phyloP scores from a whole-genome alignment of 78 protist genomes.

The Fonticula alba region DNA sequence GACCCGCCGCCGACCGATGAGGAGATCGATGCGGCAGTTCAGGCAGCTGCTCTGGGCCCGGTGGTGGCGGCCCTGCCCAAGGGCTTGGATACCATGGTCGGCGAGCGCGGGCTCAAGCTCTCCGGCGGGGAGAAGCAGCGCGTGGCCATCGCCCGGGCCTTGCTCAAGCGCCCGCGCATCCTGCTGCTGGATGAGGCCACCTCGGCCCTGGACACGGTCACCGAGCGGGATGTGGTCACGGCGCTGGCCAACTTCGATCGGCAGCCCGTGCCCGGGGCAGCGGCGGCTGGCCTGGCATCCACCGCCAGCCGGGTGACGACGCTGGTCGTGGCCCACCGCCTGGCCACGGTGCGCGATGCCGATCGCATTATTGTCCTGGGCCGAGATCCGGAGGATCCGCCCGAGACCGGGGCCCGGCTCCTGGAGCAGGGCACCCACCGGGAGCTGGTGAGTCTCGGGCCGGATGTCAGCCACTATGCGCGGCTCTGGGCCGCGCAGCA shows the following conservation, averaged over 20 bases:
- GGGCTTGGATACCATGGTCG: conserved; percentile 60
- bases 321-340: conserved; percentile 64
- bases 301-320: conserved; percentile 13
- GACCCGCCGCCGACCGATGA: conserved; percentile 19
- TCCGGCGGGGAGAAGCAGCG: conserved; percentile 71
- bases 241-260: conserved; percentile 21
- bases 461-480: no score
- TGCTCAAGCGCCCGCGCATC: conserved; percentile 45
- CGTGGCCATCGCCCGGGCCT: conserved; percentile 62
- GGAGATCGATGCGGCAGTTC: background rate
- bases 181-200: conserved; percentile 85
- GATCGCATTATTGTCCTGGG: conserved; percentile 60
- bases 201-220: conserved; percentile 63
- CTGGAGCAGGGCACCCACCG: conserved; percentile 65
- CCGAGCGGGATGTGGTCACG: conserved; percentile 51
- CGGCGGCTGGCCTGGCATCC: background rate
- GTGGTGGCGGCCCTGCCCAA: conserved; percentile 43
- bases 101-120: conserved; percentile 75
- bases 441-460: conserved; percentile 24
- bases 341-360: conserved; percentile 47
- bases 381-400: background rate
- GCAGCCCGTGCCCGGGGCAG: background rate
- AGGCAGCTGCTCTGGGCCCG: conserved; percentile 10
- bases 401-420: conserved; percentile 16
- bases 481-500: conserved; percentile 3